Base-by-base conservation (phyloP, 805 yeast species). In the Candida easanensis region DNA sequence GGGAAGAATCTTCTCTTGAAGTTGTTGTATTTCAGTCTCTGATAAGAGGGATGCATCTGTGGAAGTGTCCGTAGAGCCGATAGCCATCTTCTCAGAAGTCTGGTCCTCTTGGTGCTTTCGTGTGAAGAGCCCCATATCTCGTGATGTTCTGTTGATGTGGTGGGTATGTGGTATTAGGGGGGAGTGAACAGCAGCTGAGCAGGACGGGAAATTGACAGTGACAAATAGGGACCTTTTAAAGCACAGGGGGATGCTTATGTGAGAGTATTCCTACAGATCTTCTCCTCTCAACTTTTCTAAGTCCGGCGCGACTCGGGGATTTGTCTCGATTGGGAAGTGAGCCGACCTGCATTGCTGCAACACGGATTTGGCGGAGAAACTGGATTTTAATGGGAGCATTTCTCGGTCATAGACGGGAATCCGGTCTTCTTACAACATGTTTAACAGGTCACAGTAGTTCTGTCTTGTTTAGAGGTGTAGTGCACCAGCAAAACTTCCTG, bases 1-100 rank as follows among this genome's bases (percentile, higher is more conserved):
- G 1, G 18, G 37, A 9, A 37, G 42, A 9, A 56, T 50, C 38
- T 45, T 50, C 21, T 36, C 3, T 27, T 50, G 56, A 4, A 49
- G 31, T 14, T 21, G 37, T n/a, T 22, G 19, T 11, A 34, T 31
- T 9, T 6, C n/a, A 13, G 15, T n/a, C 8, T 23, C n/a, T 21
- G 40, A 34, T 6, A 28, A 39, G 37, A n/a, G n/a, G n/a, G n/a
- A n/a, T n/a, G n/a, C n/a, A n/a, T 19, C 21, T 4, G 20, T 23
- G 28, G 37, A 23, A 21, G 28, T 16, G 14, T 33, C 26, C 10
- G 11, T 20, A 11, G 20, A 3, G 26, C 4, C 26, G n/a, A 32
- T 18, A 5, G 15, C 34, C 13, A 14, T 13, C 13, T 23, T 9
- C 26, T 34, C n/a, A n/a, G n/a, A n/a, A n/a, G n/a, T n/a, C n/a